Conservation (phyloP, 23 red algal species). For the Gracilaria vermiculophylla region DNA sequence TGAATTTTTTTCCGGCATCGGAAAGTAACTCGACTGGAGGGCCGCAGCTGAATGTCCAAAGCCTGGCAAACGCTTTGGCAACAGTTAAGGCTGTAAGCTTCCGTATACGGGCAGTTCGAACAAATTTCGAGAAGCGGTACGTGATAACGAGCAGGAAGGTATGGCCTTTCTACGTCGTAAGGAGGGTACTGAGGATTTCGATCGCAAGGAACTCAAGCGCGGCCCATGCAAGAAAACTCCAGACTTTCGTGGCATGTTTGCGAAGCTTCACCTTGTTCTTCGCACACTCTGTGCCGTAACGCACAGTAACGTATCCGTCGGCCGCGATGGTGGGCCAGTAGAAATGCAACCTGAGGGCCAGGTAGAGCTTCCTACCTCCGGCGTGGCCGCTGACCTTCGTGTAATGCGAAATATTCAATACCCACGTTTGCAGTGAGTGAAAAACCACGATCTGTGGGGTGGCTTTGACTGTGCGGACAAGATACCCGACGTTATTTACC, state of each 20-base stretch:
- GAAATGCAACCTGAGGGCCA: background rate
- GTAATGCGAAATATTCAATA: constrained; percentile 19
- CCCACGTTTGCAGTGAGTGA: background rate
- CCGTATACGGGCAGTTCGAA: background rate
- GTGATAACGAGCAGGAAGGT: constrained; percentile 6
- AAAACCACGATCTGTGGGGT: constrained; percentile 25
- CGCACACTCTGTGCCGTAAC: background rate
- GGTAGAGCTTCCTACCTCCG: background rate
- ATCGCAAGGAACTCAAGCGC: background rate
- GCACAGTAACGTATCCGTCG: constrained; percentile 8
- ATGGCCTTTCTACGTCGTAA: background rate
- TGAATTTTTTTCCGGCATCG: background rate
- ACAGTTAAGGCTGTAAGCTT: background rate
- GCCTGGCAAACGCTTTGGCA: background rate
- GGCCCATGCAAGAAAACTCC: background rate
- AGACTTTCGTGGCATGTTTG: background rate
- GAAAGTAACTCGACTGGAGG: background rate
- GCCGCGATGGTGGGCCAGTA: constrained; percentile 23
- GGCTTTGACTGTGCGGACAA: background rate
- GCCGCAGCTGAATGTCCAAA: background rate
- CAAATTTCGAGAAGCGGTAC: constrained; percentile 12
- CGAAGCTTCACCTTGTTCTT: constrained; percentile 22
- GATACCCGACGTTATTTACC: background rate
- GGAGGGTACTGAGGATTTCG: constrained; percentile 1
- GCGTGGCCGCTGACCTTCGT: background rate